Conservation (phyloP, 2,329 filamentous ascomycete genomes). For the Diaporthe longicolla region DNA sequence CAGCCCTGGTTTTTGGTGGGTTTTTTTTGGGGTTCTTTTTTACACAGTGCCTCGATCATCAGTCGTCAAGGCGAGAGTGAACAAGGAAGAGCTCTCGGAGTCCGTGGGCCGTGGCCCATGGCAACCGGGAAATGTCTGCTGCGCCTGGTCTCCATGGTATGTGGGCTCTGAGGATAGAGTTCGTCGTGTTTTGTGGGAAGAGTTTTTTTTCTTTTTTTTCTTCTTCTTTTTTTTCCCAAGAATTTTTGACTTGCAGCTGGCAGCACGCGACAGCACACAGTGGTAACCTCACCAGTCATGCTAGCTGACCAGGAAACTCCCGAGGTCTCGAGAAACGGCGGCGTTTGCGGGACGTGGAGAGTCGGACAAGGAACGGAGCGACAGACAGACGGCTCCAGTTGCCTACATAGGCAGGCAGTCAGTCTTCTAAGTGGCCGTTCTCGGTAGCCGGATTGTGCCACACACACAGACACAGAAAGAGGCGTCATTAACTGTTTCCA, state of each 20-base stretch:
- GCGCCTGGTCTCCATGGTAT: slow-evolving; percentile 30
- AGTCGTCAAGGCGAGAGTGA: slow-evolving; percentile 7
- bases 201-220: not conserved
- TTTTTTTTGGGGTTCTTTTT: not conserved
- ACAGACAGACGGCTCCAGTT: not conserved
- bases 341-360: not conserved
- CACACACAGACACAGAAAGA: not conserved
- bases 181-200: slow-evolving; percentile 23
- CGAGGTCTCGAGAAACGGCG: slow-evolving; percentile 8
- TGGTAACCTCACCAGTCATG: slow-evolving; percentile 21
- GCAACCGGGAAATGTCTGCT: slow-evolving; percentile 30
- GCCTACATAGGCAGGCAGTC: not conserved
- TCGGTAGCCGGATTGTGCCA: slow-evolving; percentile 27
- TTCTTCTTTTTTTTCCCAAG: not conserved
- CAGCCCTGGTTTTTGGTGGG: too few species aligned
- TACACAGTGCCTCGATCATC: slow-evolving; percentile 15
- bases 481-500: slow-evolving; percentile 31
- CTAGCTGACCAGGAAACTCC: not conserved
- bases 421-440: slow-evolving; percentile 6
- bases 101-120: slow-evolving; percentile 26
- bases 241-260: not conserved
- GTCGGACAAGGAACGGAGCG: not conserved
- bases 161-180: slow-evolving; percentile 30
- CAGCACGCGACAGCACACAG: slow-evolving; percentile 17
- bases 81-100: slow-evolving; percentile 13